phyloP scores from a whole-genome alignment of 2,329 filamentous ascomycete genomes.

The Cercospora sojina region DNA sequence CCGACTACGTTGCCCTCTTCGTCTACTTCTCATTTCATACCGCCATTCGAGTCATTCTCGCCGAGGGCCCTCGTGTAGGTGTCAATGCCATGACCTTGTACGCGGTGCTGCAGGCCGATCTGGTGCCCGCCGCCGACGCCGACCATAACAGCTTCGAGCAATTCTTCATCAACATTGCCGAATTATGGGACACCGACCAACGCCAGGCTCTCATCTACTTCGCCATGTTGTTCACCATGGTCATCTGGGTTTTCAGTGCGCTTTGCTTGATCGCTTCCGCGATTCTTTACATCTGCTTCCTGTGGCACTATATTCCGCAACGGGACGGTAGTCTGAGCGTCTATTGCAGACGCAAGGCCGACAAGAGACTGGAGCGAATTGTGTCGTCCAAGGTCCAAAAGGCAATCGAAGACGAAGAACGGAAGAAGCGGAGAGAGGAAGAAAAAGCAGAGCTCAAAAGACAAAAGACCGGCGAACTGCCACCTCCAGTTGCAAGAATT shows the following conservation, averaged over 20 bases:
- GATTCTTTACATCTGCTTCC: conserved; percentile 80
- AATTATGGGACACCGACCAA: conserved; percentile 69
- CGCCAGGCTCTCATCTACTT: conserved; percentile 80
- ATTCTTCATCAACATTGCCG: conserved; percentile 80
- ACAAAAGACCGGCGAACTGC: conserved; percentile 34
- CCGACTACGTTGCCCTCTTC: conserved; percentile 86
- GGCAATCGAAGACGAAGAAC: conserved; percentile 74
- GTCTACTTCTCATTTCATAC: conserved; percentile 83
- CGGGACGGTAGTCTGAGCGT: conserved; percentile 75
- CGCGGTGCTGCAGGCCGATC: conserved; percentile 73
- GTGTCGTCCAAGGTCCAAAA: conserved; percentile 85
- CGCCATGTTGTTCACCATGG: conserved; percentile 86
- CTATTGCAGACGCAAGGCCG: conserved; percentile 91
- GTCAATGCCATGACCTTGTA: conserved; percentile 88
- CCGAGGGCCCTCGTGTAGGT: conserved; percentile 86
- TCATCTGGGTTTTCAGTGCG: conserved; percentile 84
- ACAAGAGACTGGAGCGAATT: conserved; percentile 77
- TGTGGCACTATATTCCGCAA: conserved; percentile 87
- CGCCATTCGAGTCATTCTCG: conserved; percentile 84
- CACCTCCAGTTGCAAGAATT: conserved; percentile 17
- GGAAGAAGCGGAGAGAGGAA: conserved; percentile 55
- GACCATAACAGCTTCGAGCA: conserved; percentile 65
- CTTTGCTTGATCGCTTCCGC: conserved; percentile 70
- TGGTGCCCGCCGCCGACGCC: conserved; percentile 57
- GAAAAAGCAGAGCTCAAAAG: conserved; percentile 52